Percentiles rank a stretch among this genome's conserved stretches.
Evolutionary conservation across 192 early-diverging fungal genomes (phyloP).

Genomic region (Thoreauomyces humboldtii): DNA sequence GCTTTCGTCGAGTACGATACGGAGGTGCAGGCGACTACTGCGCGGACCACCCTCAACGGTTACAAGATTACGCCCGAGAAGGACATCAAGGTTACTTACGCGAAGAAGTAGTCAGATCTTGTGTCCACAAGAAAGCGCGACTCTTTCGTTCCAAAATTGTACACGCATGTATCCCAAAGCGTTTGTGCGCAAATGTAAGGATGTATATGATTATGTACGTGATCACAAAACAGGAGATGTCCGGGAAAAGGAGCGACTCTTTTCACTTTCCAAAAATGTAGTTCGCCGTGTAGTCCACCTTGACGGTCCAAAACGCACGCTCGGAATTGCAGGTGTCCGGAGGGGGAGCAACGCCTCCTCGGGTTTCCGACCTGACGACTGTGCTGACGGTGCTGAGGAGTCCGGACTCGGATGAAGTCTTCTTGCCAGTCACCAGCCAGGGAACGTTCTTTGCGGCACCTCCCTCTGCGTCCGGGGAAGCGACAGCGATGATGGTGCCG

Average conservation of each 20-base stretch:
- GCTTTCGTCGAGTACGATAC: conserved; percentile 95
- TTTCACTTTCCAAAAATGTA: conserved; percentile 21
- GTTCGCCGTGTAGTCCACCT: background rate
- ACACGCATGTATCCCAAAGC: too few species aligned
- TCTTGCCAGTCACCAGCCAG: conserved; percentile 4
- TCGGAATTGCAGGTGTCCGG: conserved; percentile 1
- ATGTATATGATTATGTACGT: too few species aligned
- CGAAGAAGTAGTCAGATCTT: conserved; percentile 55
- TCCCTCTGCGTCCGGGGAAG: background rate
- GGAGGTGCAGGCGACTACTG: conserved; percentile 77
- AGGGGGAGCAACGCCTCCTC: conserved; percentile 13
- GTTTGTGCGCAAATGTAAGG: too few species aligned
- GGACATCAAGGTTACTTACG: conserved; percentile 82
- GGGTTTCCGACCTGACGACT: conserved; percentile 13
- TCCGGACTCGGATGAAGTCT: background rate
- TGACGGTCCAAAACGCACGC: background rate
- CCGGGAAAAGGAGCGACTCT: too few species aligned
- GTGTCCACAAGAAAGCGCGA: too few species aligned
- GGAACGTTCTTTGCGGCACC: conserved; percentile 8
- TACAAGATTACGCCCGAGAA: conserved; percentile 64
- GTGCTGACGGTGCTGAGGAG: background rate
- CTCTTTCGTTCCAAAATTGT: too few species aligned
- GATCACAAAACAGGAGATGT: too few species aligned
- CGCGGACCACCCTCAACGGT: conserved; percentile 68
- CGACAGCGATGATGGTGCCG: conserved; percentile 7